Base-by-base conservation (phyloP, 345 rosid species). In the Syzygium jambos region DNA sequence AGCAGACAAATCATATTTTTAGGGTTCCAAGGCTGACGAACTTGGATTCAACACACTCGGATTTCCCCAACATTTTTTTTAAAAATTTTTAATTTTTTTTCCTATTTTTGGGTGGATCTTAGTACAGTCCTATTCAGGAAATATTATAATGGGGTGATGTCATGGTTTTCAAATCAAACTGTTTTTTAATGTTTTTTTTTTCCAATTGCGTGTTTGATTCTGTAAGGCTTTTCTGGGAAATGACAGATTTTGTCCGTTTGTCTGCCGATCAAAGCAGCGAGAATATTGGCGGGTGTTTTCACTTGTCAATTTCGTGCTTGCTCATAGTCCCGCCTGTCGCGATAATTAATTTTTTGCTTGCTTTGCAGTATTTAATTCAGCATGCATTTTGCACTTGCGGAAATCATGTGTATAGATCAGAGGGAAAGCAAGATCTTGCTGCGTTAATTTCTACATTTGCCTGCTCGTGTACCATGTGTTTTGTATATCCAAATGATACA, bases 231-330 rank as follows among this genome's bases (percentile, higher is more conserved):
- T 22, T 87, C 43, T 85, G 34, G 57, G 86, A 30, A 29, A 85
- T 88, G 88, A 89, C 92, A 93, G 82, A 84, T 77, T 87, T 86
- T 91, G 94, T 92, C 93, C 85, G 82, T 86, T 68, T 90, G 93
- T 93, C 92, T 86, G 93, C 91, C 91, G 54, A 87, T 88, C 93
- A 92, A 88, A 84, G n/a, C 92, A 89, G 85, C 93, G 82, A 73
- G 82, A 73, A 73, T 38, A 10, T 73, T 38, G 82, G 49, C 82
- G 49, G 27, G 82, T 73, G 82, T 73, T 73, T 38, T 73, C 82
- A 38, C 27, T 19, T 73, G 80, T 73, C 80, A 73, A 34, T 73
- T 73, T 73, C 21, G 46, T 73, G 38, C 46, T 43, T 5, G 82
- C 82, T 38, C 82, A 38, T 38, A 19, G 82, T 73, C 49, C 49